Percentiles rank a stretch among this genome's conserved stretches.
Evolutionary conservation across 148 eudicot species (phyloP).

Genomic region (Dysphania ambrosioides): DNA sequence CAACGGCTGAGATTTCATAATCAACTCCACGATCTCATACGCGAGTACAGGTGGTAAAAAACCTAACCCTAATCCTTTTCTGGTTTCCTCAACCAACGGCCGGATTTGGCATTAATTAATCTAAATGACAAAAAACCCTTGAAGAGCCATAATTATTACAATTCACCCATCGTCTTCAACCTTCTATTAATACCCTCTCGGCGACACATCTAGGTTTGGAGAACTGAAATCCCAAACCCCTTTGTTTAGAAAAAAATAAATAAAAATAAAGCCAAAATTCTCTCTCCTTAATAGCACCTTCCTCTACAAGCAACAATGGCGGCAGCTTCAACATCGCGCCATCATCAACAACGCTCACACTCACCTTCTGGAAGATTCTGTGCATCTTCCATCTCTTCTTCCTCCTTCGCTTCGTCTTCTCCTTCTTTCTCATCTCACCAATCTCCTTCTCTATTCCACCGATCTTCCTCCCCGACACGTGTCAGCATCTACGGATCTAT

Average conservation of each 20-base stretch:
- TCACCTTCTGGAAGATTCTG: slow-evolving; percentile 58
- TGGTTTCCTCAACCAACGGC: slow-evolving; percentile 35
- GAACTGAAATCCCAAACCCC: slow-evolving; percentile 29
- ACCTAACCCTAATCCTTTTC: slow-evolving; percentile 1
- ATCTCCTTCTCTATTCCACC: slow-evolving; percentile 17
- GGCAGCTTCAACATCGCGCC: slow-evolving; percentile 34
- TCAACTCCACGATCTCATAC: fast-evolving
- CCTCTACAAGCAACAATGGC: slow-evolving; percentile 34
- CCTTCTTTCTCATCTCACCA: slow-evolving; percentile 23
- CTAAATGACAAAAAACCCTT: slow-evolving; percentile 14
- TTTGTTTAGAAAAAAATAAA: slow-evolving; percentile 20
- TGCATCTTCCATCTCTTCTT: slow-evolving; percentile 39
- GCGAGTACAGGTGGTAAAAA: neutral
- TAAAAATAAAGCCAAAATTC: neutral
- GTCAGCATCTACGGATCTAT: slow-evolving; percentile 27
- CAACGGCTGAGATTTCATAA: neutral
- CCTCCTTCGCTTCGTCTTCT: slow-evolving; percentile 31
- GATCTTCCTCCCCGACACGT: slow-evolving; percentile 39
- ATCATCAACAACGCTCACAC: slow-evolving; percentile 37
- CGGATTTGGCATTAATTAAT: neutral
- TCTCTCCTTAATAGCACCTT: slow-evolving; percentile 1
- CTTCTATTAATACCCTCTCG: slow-evolving; percentile 31
- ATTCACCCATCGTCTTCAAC: neutral
- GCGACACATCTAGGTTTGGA: slow-evolving; percentile 37
- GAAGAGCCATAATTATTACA: neutral